Percentiles rank a stretch among this genome's conserved stretches.
These are phyloP conservation scores for Fusarium sp. DNA, from an alignment of 2,329 filamentous ascomycete genomes.

Conservation along the genomic window DNA sequence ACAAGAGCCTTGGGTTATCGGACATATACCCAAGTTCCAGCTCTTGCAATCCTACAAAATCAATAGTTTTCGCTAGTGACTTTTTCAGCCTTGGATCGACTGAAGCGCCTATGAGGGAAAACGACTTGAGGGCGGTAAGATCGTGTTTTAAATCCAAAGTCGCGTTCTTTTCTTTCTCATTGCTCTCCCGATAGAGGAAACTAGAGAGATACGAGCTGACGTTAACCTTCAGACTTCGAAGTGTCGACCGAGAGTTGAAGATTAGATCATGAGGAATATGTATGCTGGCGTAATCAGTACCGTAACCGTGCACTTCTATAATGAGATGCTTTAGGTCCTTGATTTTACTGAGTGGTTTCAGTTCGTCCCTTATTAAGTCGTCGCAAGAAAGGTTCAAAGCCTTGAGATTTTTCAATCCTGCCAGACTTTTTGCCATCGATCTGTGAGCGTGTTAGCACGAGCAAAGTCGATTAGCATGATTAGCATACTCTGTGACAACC, in stretches of 20 bases:
- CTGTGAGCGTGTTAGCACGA: conserved; percentile 19
- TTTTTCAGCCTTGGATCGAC: not conserved
- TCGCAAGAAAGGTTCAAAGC: conserved; percentile 18
- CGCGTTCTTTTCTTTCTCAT: not conserved
- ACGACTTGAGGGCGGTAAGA: conserved; percentile 19
- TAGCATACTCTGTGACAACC: conserved; percentile 27
- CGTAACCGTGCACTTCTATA: conserved; percentile 2
- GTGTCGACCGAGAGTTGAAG: conserved; percentile 36
- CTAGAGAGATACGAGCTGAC: not conserved
- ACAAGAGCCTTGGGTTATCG: not conserved
- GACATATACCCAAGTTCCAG: conserved; percentile 1
- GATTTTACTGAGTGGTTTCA: conserved; percentile 6
- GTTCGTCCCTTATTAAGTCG: not conserved
- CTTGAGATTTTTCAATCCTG: conserved; percentile 21
- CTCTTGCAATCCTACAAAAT: conserved; percentile 26
- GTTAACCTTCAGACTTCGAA: conserved; percentile 10
- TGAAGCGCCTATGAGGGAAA: conserved; percentile 5
- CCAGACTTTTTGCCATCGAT: conserved; percentile 24
- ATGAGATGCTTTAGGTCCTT: conserved; percentile 36
- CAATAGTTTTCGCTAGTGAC: conserved; percentile 12
- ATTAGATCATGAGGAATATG: conserved; percentile 3
- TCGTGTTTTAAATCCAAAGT: not conserved
- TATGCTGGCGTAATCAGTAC: too few species aligned
- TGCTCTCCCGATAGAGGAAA: conserved; percentile 9
- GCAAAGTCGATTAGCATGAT: fast-evolving